Base-by-base conservation (phyloP, 2,329 filamentous ascomycete genomes). In the Aspergillus felis region DNA sequence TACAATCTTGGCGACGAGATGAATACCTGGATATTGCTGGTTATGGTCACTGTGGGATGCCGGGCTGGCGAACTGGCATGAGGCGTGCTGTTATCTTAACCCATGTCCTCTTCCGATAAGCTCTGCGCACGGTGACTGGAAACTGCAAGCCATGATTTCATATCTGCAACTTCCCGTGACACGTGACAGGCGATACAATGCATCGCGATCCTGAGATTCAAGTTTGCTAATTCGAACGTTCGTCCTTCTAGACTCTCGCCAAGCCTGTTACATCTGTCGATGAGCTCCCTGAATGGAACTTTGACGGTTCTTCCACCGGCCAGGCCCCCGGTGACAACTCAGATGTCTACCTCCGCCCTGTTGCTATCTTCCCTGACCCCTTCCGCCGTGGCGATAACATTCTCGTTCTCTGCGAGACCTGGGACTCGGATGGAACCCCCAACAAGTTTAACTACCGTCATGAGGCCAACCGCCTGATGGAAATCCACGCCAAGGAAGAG, bases 381-480 rank as follows among this genome's bases (percentile, higher is more conserved):
- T 93, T 97, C 88, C 90, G 92, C 67, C 85, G 87, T 61, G 86
- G 86, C 60, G 90, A 92, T 79, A 97, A 97, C 84, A 89, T 97
- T 77, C 86, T 97, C 68, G 93, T 97, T 70, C 89, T 97, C 71
- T 86, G 88, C 74, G 93, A 97, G 83, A 96, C 91, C 79, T 97
- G 91, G 89, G 92, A 93, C 75, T 82, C 90, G 65, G 92, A 97
- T 78, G 92, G 92, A 74, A 91, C 87, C 62, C 94, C 94, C 78
- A 99, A 97, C 87, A 92, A 96, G 79, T 97, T 86, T 89, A 99
- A 99, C 89, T 90, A 88, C 87, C 91, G 94, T 68, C 89, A 97
- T 76, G 93, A 97, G 72, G 89, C 87, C 71, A 86, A 86, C 73
- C 89, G 94, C 78, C 83, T 97, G 70, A 96, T 97, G 91, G 87